Conservation (phyloP, 805 yeast genomes). For the Cyberlindnera veronae region DNA sequence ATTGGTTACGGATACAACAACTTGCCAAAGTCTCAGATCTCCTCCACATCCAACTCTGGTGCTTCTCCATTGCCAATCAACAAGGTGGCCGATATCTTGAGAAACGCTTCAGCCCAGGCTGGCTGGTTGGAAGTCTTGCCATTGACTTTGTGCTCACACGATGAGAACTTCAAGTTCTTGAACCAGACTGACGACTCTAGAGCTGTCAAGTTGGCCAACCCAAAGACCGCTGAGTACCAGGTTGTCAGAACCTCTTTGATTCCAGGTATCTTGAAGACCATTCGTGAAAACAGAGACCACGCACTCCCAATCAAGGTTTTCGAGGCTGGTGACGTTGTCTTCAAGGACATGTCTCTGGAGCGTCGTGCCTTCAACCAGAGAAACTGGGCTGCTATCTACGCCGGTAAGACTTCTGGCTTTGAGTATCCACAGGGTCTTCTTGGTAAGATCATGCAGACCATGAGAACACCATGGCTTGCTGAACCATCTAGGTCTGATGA, state of each 20-base stretch:
- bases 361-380: conserved; percentile 90
- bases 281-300: conserved; percentile 94
- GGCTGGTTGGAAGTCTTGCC: conserved; percentile 98
- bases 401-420: conserved; percentile 93
- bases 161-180: conserved; percentile 90
- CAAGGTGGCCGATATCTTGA: conserved; percentile 84
- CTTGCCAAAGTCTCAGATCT: conserved; percentile 72
- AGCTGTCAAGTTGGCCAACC: conserved; percentile 91
- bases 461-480: conserved; percentile 82
- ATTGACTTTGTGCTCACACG: conserved; percentile 91
- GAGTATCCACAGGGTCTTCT: conserved; percentile 92
- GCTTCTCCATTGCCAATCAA: conserved; percentile 90
- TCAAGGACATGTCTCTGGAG: conserved; percentile 75
- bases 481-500: conserved; percentile 40
- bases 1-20: conserved; percentile 94
- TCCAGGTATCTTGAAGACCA: conserved; percentile 93
- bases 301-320: conserved; percentile 92
- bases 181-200: conserved; percentile 69
- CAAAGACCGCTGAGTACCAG: conserved; percentile 95
- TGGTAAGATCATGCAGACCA: conserved; percentile 93
- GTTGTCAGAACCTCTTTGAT: conserved; percentile 93
- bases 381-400: conserved; percentile 91
- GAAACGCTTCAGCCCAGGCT: conserved; percentile 88
- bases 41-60: conserved; percentile 69
- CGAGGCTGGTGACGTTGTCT: conserved; percentile 92